A percentile compares a stretch with the other conserved stretches of the same genome.
phyloP scores from a whole-genome alignment of 768 basidiomycete species.

The Agaricus sinodeliciosus region DNA sequence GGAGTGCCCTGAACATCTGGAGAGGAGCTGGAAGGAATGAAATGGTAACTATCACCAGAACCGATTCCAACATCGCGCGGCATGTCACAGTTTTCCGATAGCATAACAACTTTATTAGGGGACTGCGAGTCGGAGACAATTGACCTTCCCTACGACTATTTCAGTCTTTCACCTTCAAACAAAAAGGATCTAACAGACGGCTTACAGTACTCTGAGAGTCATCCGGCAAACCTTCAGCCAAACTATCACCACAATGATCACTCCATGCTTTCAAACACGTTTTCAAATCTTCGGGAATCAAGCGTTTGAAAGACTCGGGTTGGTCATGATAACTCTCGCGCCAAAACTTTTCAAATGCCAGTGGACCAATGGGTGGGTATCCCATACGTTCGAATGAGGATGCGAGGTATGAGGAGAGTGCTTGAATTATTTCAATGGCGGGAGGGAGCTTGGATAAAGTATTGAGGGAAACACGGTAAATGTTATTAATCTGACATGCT shows the following conservation, averaged over 20 bases:
- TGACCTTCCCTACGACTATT: constrained; percentile 1
- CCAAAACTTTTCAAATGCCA: constrained; percentile 55
- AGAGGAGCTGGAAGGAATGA: neutral
- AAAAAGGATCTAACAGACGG: neutral
- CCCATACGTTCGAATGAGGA: constrained; percentile 46
- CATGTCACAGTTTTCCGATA: neutral
- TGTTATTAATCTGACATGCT: constrained; percentile 20
- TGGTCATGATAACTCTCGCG: constrained; percentile 44
- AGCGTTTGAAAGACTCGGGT: constrained; percentile 23
- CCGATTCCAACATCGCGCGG: neutral
- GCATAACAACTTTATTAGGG: neutral
- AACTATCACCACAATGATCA: constrained; percentile 41
- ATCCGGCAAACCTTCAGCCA: constrained; percentile 36
- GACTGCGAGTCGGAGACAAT: constrained; percentile 7
- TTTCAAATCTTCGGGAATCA: constrained; percentile 37
- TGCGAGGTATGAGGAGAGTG: constrained; percentile 38
- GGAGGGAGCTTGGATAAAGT: constrained; percentile 31
- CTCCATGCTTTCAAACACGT: constrained; percentile 38
- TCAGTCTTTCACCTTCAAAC: neutral
- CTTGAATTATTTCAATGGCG: constrained; percentile 31
- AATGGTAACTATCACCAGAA: neutral
- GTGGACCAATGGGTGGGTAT: constrained; percentile 39
- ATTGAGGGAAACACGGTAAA: constrained; percentile 41
- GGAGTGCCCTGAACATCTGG: neutral
- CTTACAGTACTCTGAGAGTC: constrained; percentile 14